Conservation (phyloP, 257 asterid genomes). For the Gynochthodes officinalis region DNA sequence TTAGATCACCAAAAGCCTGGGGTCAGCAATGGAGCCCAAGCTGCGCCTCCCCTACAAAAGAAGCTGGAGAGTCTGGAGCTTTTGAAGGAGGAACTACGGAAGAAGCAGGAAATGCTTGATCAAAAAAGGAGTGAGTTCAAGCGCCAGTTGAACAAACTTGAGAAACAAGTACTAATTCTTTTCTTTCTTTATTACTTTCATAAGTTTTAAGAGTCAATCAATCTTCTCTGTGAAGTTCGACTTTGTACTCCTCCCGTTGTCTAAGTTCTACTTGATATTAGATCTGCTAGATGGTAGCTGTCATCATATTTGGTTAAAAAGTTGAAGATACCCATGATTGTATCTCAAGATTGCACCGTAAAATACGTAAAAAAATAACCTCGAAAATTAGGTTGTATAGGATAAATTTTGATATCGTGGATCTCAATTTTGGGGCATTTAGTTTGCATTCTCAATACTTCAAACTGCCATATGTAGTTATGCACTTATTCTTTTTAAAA, state of each 20-base stretch:
- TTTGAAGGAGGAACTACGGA: conserved; percentile 89
- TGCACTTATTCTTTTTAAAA: background rate
- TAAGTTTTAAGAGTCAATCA: background rate
- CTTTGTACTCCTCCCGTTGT: background rate
- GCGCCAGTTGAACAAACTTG: conserved; percentile 67
- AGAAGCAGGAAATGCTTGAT: conserved; percentile 97
- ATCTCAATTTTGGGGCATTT: background rate
- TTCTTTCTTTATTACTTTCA: conserved; percentile 17
- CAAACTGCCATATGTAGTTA: background rate
- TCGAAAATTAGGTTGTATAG: too few species aligned
- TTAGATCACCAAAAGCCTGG: conserved; percentile 44
- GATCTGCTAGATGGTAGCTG: background rate
- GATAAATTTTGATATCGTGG: background rate
- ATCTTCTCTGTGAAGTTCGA: background rate
- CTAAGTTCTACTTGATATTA: background rate
- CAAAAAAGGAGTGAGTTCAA: conserved; percentile 82
- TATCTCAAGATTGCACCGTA: background rate
- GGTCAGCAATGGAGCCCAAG: conserved; percentile 49
- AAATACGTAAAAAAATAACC: too few species aligned
- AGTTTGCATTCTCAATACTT: background rate
- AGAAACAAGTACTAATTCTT: conserved; percentile 64
- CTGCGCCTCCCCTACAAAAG: conserved; percentile 62
- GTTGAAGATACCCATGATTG: background rate
- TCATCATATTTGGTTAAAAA: background rate
- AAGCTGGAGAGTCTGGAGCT: conserved; percentile 77